Evolutionary conservation across 805 yeast genomes (phyloP).

Genomic region (Maudiozyma bulderi): DNA sequence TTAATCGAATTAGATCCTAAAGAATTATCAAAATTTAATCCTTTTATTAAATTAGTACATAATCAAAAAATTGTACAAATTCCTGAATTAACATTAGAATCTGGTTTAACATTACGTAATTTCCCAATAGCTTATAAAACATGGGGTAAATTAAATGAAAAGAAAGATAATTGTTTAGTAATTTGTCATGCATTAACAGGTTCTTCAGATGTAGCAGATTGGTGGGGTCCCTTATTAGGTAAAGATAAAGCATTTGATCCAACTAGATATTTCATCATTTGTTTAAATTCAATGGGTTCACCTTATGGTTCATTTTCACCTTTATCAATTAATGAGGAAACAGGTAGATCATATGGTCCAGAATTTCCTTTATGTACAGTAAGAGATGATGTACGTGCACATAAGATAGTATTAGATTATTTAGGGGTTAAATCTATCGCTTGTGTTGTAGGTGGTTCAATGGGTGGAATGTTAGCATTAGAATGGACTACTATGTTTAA

Average conservation of each 20-base stretch:
- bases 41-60: conserved; percentile 57
- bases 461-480: conserved; percentile 96
- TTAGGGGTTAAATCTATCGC: conserved; percentile 75
- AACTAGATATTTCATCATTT: conserved; percentile 70
- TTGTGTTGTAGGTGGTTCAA: conserved; percentile 88
- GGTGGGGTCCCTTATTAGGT: conserved; percentile 98
- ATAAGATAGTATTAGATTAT: conserved; percentile 64
- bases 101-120: conserved; percentile 58
- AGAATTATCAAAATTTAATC: conserved; percentile 35
- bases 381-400: conserved; percentile 84
- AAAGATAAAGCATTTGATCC: conserved; percentile 81
- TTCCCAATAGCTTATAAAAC: conserved; percentile 94
- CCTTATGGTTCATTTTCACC: conserved; percentile 97
- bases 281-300: conserved; percentile 88
- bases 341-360: conserved; percentile 78
- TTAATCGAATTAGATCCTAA: conserved; percentile 12
- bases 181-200: conserved; percentile 96
- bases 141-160: conserved; percentile 78
- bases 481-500: conserved; percentile 65
- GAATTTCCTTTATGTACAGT: conserved; percentile 89
- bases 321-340: conserved; percentile 65
- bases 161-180: conserved; percentile 69
- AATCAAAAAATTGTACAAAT: conserved; percentile 72
- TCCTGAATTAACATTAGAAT: conserved; percentile 67
- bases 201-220: conserved; percentile 86